Conservation (phyloP, 164 flowering plant species). For the Akebia trifoliata region DNA sequence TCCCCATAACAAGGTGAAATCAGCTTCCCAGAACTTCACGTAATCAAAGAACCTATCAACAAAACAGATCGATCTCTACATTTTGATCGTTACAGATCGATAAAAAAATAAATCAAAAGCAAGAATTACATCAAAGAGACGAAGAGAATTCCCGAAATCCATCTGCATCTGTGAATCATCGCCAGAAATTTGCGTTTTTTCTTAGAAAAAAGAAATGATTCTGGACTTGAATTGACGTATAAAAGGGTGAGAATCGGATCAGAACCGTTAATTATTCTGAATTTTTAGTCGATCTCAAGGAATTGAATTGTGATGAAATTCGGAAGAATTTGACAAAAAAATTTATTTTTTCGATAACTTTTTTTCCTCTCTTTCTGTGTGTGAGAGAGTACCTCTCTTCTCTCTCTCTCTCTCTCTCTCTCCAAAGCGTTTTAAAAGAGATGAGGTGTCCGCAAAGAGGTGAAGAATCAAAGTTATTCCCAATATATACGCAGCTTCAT, state of each 20-base stretch:
- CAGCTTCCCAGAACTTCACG: background rate
- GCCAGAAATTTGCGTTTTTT: background rate
- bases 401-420: no score
- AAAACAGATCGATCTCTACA: background rate
- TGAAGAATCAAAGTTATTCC: no score
- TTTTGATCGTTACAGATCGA: constrained; percentile 7
- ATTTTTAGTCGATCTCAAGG: no score
- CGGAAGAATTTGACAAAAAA: no score
- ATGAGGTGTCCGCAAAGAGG: no score
- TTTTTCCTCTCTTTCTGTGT: no score
- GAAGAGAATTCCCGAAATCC: constrained; percentile 8
- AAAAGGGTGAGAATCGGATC: constrained; percentile 8
- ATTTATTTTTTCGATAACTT: no score
- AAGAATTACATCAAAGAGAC: constrained; percentile 11
- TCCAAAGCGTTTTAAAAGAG: no score
- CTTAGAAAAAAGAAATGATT: constrained; percentile 3
- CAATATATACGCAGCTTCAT: no score
- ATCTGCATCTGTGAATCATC: constrained; percentile 12
- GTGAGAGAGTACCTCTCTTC: no score
- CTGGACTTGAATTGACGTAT: constrained; percentile 7
- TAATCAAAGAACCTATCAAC: no score
- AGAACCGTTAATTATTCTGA: background rate
- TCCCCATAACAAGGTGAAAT: background rate
- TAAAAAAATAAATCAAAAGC: constrained; percentile 6
- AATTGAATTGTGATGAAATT: no score